These are phyloP conservation scores for Potentilla sterilis DNA, from an alignment of 306 rosid species.

Conservation along the genomic window DNA sequence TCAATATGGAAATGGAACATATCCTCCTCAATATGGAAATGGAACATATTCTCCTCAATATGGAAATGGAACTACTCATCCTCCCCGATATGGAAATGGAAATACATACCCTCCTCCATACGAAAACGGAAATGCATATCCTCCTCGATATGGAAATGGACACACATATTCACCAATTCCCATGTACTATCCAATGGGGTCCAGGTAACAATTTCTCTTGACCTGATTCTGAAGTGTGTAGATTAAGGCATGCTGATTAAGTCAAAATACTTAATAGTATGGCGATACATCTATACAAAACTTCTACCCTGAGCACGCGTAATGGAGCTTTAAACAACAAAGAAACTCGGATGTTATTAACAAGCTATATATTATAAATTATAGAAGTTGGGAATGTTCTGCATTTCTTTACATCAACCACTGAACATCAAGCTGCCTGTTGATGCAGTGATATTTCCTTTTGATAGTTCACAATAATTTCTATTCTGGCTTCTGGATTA, in stretches of 20 bases:
- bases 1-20: neutral
- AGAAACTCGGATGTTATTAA: constrained; percentile 4
- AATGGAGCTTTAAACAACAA: neutral
- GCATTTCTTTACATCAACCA: neutral
- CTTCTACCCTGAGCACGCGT: neutral
- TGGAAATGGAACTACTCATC: constrained; percentile 35
- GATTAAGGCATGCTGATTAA: constrained; percentile 5
- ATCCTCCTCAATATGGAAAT: constrained; percentile 52
- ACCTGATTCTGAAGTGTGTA: neutral
- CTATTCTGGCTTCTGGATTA: neutral
- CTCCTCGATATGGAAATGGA: constrained; percentile 24
- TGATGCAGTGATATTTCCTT: neutral
- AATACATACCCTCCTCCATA: constrained; percentile 45
- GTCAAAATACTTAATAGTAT: no score
- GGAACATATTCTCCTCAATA: constrained; percentile 44
- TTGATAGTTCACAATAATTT: constrained; percentile 4
- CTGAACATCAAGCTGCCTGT: constrained; percentile 3
- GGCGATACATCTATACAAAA: no score
- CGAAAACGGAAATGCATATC: constrained; percentile 47
- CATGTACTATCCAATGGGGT: constrained; percentile 51
- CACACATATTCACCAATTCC: constrained; percentile 49
- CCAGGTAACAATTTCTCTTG: constrained; percentile 49
- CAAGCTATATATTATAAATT: neutral
- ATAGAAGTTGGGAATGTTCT: constrained; percentile 1
- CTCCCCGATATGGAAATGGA: constrained; percentile 27